Evolutionary conservation across 2,329 filamentous ascomycete species (phyloP).

Genomic region (Annulohypoxylon truncatum): DNA sequence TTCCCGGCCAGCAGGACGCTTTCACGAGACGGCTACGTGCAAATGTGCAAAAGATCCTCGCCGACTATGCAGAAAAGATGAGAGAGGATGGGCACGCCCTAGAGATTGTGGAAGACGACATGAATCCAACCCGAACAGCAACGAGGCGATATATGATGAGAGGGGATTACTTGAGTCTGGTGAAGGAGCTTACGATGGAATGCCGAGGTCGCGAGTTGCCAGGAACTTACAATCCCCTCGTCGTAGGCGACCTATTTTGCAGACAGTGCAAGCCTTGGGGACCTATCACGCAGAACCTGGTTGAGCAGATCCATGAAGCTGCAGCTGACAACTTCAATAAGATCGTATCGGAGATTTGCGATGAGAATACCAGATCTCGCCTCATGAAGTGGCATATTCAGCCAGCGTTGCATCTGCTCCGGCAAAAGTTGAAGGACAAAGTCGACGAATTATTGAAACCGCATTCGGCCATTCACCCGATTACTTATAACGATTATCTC

Average conservation of each 20-base stretch:
- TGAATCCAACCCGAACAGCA: constrained; percentile 15
- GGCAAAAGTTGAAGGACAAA: constrained; percentile 39
- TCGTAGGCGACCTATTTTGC: constrained; percentile 45
- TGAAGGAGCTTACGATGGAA: constrained; percentile 41
- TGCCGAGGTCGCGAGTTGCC: constrained; percentile 46
- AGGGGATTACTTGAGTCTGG: constrained; percentile 27
- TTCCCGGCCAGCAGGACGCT: constrained; percentile 41
- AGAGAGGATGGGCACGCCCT: constrained; percentile 41
- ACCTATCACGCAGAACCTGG: constrained; percentile 41
- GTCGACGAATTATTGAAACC: constrained; percentile 43
- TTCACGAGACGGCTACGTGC: constrained; percentile 44
- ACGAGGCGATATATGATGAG: constrained; percentile 30
- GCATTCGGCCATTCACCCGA: constrained; percentile 45
- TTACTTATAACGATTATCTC: constrained; percentile 47
- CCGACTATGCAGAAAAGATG: constrained; percentile 42
- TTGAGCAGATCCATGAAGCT: constrained; percentile 45
- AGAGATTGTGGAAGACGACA: constrained; percentile 43
- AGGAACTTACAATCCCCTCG: constrained; percentile 46
- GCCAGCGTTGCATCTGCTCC: constrained; percentile 40
- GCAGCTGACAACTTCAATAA: constrained; percentile 41
- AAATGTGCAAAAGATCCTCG: constrained; percentile 43
- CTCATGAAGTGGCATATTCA: constrained; percentile 43
- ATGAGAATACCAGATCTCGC: constrained; percentile 39
- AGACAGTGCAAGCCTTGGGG: constrained; percentile 47
- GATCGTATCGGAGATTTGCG: constrained; percentile 39